These are phyloP conservation scores for Suzukiozyma palmioleophila DNA, from an alignment of 1,139 yeast genomes.

Conservation along the genomic window DNA sequence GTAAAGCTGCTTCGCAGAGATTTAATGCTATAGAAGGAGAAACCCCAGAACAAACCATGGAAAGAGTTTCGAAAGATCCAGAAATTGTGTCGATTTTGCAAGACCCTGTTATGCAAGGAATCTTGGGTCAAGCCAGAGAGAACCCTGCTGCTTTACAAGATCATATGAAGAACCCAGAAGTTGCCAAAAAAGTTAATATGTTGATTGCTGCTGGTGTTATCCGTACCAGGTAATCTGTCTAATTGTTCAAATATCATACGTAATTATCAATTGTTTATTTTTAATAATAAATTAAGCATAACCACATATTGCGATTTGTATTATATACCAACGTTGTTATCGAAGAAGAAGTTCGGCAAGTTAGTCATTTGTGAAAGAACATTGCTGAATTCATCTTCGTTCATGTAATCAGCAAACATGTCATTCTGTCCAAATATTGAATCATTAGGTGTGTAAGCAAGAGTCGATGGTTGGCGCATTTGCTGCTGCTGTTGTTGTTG, in stretches of 20 bases:
- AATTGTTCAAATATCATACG: not conserved
- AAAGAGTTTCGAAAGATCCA: conserved; percentile 88
- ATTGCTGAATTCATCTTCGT: conserved; percentile 16
- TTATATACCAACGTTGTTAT: conserved; percentile 27
- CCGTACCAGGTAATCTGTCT: conserved; percentile 64
- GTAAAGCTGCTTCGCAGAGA: conserved; percentile 75
- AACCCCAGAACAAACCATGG: conserved; percentile 92
- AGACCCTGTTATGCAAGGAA: conserved; percentile 97
- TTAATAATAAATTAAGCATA: conserved; percentile 1
- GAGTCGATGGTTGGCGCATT: not conserved
- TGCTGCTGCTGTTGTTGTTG: conserved; percentile 3
- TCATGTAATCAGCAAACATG: conserved; percentile 12
- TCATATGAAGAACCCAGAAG: conserved; percentile 96
- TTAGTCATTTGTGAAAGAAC: conserved; percentile 15
- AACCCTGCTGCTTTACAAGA: conserved; percentile 97
- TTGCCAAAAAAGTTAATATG: conserved; percentile 80
- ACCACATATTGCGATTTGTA: not conserved
- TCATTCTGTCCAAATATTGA: conserved; percentile 11
- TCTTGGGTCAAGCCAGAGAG: conserved; percentile 88
- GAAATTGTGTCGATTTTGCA: conserved; percentile 87
- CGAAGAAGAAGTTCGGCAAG: conserved; percentile 39
- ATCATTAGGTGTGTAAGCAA: conserved; percentile 1
- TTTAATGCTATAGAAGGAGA: conserved; percentile 83
- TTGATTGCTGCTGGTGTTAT: conserved; percentile 96
- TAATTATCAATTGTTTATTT: conserved; percentile 1